phyloP scores from a whole-genome alignment of 2,329 filamentous ascomycete genomes.

The Rhynchosporium agropyri region DNA sequence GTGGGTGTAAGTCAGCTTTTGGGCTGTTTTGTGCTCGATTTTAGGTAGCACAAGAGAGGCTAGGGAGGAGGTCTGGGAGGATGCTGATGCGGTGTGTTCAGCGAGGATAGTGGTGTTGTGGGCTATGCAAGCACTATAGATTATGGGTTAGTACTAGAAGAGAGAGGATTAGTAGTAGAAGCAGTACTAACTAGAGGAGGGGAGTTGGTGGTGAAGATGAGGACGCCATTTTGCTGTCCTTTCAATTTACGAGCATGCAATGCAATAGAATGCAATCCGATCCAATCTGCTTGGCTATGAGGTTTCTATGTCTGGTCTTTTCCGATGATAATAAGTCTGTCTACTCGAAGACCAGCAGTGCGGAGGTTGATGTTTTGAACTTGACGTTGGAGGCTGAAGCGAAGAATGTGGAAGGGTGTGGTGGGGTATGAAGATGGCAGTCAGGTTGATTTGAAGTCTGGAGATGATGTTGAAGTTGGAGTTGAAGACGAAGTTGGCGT shows the following conservation, averaged over 20 bases:
- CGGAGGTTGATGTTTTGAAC: no score
- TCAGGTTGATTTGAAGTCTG: neutral
- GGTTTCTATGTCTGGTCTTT: no score
- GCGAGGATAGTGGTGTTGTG: slow-evolving; percentile 90
- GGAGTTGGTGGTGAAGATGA: slow-evolving; percentile 69
- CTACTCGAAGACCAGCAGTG: no score
- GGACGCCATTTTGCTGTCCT: slow-evolving; percentile 61
- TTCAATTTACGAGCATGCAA: slow-evolving; percentile 18
- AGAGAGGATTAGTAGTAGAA: neutral
- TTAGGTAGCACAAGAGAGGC: slow-evolving; percentile 94
- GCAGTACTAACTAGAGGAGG: slow-evolving; percentile 67
- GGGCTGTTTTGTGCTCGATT: slow-evolving; percentile 76
- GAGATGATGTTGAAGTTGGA: neutral
- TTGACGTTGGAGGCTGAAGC: no score
- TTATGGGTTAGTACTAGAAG: slow-evolving; percentile 19
- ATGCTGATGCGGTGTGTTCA: slow-evolving; percentile 87
- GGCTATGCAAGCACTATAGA: slow-evolving; percentile 81
- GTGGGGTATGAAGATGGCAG: neutral
- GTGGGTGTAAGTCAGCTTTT: slow-evolving; percentile 95
- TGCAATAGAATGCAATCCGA: no score
- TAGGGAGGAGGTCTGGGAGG: slow-evolving; percentile 80
- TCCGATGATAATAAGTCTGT: no score
- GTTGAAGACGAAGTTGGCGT: neutral
- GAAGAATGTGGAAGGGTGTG: no score
- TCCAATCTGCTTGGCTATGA: no score